A percentile compares a stretch with the other conserved stretches of the same genome.
phyloP scores from a whole-genome alignment of 805 yeast genomes.

The Yamadazyma sp. region DNA sequence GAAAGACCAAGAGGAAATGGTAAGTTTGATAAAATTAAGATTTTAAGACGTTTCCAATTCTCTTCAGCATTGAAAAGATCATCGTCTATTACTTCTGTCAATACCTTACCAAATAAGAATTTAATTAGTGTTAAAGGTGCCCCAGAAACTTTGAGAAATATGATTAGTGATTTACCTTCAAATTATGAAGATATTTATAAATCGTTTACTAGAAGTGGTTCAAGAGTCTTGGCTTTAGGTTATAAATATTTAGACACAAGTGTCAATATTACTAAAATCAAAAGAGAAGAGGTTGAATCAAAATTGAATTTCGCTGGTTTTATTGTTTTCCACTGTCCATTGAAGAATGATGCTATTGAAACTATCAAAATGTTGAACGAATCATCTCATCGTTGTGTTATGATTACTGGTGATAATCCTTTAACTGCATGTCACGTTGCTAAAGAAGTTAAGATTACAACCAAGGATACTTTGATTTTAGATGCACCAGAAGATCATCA shows the following conservation, averaged over 20 bases:
- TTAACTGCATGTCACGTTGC: constrained; percentile 98
- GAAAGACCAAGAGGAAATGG: constrained; percentile 36
- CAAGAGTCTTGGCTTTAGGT: constrained; percentile 94
- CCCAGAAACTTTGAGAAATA: constrained; percentile 86
- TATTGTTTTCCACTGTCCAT: constrained; percentile 94
- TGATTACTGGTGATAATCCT: constrained; percentile 99
- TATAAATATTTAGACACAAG: constrained; percentile 64
- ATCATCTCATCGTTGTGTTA: constrained; percentile 90
- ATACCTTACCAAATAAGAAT: constrained; percentile 45
- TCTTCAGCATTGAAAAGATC: constrained; percentile 95
- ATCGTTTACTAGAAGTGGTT: constrained; percentile 90
- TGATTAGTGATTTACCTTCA: constrained; percentile 69
- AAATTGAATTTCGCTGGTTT: constrained; percentile 83
- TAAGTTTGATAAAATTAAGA: constrained; percentile 52
- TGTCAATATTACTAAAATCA: constrained; percentile 50
- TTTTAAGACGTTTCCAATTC: constrained; percentile 93
- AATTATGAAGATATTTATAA: constrained; percentile 83
- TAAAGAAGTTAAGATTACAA: constrained; percentile 83
- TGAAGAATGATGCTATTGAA: constrained; percentile 89
- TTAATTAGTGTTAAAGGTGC: constrained; percentile 95
- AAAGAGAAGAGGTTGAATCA: constrained; percentile 75
- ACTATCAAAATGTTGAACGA: constrained; percentile 90
- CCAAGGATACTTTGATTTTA: constrained; percentile 77
- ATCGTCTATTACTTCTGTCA: constrained; percentile 68
- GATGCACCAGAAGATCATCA: constrained; percentile 79